A percentile compares a stretch with the other conserved stretches of the same genome.
Conservation (phyloP, 2,329 filamentous ascomycete genomes). For the Sporothrix inflata region DNA sequence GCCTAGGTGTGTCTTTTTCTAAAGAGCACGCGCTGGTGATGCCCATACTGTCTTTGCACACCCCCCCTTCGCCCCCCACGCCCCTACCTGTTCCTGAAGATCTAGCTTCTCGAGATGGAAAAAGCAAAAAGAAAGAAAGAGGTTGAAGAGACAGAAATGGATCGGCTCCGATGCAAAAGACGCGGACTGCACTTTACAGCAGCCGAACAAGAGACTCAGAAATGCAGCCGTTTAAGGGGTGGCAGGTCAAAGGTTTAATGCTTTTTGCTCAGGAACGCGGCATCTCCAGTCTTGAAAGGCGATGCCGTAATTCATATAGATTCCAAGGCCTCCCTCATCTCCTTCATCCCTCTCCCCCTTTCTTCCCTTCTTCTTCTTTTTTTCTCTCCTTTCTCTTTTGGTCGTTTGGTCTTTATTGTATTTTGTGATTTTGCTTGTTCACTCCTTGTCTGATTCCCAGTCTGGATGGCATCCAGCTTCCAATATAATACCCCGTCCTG, state of each 20-base stretch:
- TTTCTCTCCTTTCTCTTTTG: background rate
- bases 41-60: background rate
- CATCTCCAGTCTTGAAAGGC: constrained; percentile 1
- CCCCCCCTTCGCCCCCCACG: background rate
- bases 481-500: constrained; percentile 24
- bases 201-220: constrained; percentile 9
- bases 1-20: background rate
- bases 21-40: background rate
- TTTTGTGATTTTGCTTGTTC: background rate
- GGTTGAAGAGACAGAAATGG: constrained; percentile 26
- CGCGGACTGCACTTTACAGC: background rate
- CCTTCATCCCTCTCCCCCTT: constrained; percentile 29
- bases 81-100: constrained; percentile 9
- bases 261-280: constrained; percentile 12
- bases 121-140: constrained; percentile 14
- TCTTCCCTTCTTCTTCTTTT: background rate
- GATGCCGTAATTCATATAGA: constrained; percentile 20
- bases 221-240: constrained; percentile 31
- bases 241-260: constrained; percentile 25
- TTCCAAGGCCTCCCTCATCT: constrained; percentile 24
- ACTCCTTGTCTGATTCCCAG: constrained; percentile 8
- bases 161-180: constrained; percentile 17
- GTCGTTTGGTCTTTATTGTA: background rate
- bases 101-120: background rate
- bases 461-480: constrained; percentile 4